phyloP scores from a whole-genome alignment of 805 yeast species.

The Sugiyamaella chiloensis region DNA sequence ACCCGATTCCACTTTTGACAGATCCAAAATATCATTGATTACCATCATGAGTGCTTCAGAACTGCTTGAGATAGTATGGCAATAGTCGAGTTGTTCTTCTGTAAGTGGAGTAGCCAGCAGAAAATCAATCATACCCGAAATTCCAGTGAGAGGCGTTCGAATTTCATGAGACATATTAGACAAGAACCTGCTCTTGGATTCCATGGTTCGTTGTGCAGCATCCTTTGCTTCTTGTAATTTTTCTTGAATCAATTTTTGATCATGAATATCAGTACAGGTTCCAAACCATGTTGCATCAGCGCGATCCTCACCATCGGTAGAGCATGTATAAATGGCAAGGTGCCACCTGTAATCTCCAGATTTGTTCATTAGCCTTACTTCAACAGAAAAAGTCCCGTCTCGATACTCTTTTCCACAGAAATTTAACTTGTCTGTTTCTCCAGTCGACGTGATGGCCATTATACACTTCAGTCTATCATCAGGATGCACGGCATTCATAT shows the following conservation, averaged over 20 bases:
- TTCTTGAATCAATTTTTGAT: conserved; percentile 34
- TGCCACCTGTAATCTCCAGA: conserved; percentile 33
- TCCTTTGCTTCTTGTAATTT: conserved; percentile 34
- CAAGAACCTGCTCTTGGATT: conserved; percentile 37
- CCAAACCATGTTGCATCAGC: conserved; percentile 31
- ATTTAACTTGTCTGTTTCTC: conserved; percentile 8
- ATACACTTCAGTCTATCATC: conserved; percentile 30
- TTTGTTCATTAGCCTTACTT: conserved; percentile 27
- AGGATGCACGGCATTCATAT: conserved; percentile 30
- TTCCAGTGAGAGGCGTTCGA: conserved; percentile 36
- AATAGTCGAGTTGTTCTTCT: conserved; percentile 35
- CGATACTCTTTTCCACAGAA: conserved; percentile 13
- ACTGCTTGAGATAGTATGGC: conserved; percentile 34
- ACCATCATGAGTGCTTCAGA: conserved; percentile 35
- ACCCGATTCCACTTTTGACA: conserved; percentile 37
- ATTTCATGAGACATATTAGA: conserved; percentile 38
- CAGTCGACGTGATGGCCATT: conserved; percentile 18
- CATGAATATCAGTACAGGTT: conserved; percentile 35
- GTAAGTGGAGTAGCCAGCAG: conserved; percentile 33
- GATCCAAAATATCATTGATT: conserved; percentile 35
- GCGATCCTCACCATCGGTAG: conserved; percentile 19
- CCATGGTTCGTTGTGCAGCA: conserved; percentile 35
- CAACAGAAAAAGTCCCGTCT: conserved; percentile 21
- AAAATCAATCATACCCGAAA: conserved; percentile 37
- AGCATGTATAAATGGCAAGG: conserved; percentile 27